Evolutionary conservation across 192 early-diverging fungal genomes (phyloP), one percentile per base, ranked within the genome.

Genomic region (Chytriomyces sp.): DNA sequence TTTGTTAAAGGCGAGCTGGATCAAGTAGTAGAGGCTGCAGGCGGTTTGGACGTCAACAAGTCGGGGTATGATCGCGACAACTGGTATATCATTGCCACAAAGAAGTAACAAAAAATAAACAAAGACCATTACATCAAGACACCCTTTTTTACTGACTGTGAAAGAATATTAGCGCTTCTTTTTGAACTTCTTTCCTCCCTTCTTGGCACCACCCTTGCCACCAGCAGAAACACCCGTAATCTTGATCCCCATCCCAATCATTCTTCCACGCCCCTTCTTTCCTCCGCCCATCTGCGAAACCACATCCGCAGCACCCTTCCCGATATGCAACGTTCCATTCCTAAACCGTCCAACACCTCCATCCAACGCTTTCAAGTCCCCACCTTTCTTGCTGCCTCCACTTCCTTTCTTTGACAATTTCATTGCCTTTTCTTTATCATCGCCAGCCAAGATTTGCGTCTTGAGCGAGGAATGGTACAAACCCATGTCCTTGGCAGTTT

Each of bases 41-140:
- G 85, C 28, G 83, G 82, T 24, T 87, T 86, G 5, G 67, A 81
- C 6, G 88, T 97, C 23, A 79, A 88, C 6, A 83, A 84, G 48
- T 76, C 83, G n/a, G 97, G 96, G 8, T 99, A 99, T 79, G 96
- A 99, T 79, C 82, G 92, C 26, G 97, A 99, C 81, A 99, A 99
- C 81, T 95, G 94, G 90, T 99, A 95, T 85, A 89, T 95, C 4
- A 91, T 98, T 64, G 85, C 82, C 0, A 82, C 82, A 68, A 92
- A 92, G 82, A 85, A 44, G 63, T 84, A 64, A 64, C 35, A 0
- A 64, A 24, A 43, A 20, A 26, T 28, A 64, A 26, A 28, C 20
- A 28, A 20, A 0, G 24, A 20, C 63, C 24, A 20, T 57, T 18
- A 57, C 53, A 57, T 11, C 0, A 2, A 57, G 20, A 57, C 20